A percentile compares a stretch with the other conserved stretches of the same genome.
phyloP scores from a whole-genome alignment of 352 stramenopile genomes.

The Globisporangium iwayamae region DNA sequence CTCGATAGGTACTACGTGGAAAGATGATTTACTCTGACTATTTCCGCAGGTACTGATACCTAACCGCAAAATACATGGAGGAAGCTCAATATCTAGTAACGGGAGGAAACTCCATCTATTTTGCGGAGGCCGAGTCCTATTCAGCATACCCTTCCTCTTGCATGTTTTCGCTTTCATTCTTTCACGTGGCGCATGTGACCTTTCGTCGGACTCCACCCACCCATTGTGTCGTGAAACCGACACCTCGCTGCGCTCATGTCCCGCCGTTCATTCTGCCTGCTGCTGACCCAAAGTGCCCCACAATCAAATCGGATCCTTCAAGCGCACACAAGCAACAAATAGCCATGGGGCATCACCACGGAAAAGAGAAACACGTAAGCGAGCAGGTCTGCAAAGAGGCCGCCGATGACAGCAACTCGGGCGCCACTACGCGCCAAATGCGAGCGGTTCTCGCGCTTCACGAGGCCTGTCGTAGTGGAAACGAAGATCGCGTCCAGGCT shows the following conservation, averaged over 20 bases:
- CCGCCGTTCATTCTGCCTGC: too few relatives aligned
- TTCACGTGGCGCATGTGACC: too few relatives aligned
- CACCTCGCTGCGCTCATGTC: too few relatives aligned
- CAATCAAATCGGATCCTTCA: not conserved
- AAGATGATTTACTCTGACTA: too few relatives aligned
- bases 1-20: too few relatives aligned
- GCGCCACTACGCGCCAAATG: not conserved
- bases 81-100: too few relatives aligned
- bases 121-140: too few relatives aligned
- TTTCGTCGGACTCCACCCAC: not conserved
- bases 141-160: too few relatives aligned
- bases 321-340: not conserved
- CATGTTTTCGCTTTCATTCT: too few relatives aligned
- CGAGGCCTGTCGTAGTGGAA: not conserved
- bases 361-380: not conserved
- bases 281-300: not conserved
- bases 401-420: not conserved
- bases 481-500: not conserved
- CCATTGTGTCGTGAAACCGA: not conserved
- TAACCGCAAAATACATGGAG: too few relatives aligned
- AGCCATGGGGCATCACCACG: not conserved
- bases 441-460: not conserved
- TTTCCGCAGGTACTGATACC: too few relatives aligned
- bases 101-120: too few relatives aligned
- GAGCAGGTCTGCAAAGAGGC: not conserved